phyloP scores from a whole-genome alignment of 169 alveolate species.

The Eimeria maxima region DNA sequence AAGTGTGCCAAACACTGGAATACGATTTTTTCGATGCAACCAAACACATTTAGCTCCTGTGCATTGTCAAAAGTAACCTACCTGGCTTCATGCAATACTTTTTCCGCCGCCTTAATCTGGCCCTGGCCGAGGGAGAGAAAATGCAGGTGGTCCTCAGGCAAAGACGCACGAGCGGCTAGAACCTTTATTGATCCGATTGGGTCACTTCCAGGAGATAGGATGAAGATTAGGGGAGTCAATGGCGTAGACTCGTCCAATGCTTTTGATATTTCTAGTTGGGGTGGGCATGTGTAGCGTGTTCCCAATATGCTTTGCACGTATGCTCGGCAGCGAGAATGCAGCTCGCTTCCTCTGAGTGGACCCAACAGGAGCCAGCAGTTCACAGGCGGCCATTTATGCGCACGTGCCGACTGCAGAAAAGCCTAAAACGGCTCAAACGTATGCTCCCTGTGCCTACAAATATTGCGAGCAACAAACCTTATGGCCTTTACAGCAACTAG shows the following conservation, averaged over 20 bases:
- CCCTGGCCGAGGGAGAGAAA: constrained; percentile 97
- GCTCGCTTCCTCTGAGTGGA: constrained; percentile 52
- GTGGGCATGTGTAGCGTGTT: constrained; percentile 92
- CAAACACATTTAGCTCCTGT: neutral
- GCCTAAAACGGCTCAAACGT: neutral
- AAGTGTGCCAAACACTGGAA: neutral
- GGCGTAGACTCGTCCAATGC: constrained; percentile 93
- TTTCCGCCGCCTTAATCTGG: constrained; percentile 95
- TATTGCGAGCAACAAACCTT: neutral
- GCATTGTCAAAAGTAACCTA: constrained; percentile 47
- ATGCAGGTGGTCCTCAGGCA: constrained; percentile 84
- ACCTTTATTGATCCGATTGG: constrained; percentile 93
- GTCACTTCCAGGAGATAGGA: constrained; percentile 97
- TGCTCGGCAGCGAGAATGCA: constrained; percentile 31
- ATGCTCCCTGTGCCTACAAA: neutral
- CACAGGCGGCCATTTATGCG: neutral
- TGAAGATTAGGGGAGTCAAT: constrained; percentile 95
- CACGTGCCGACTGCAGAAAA: neutral
- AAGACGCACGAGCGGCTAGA: constrained; percentile 88
- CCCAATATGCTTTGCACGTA: constrained; percentile 90
- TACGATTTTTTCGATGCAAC: neutral
- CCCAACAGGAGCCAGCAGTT: neutral
- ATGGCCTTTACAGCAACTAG: constrained; percentile 48
- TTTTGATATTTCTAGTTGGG: constrained; percentile 94
- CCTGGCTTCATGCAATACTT: constrained; percentile 91